These are phyloP conservation scores for Lichtheimia ramosa DNA, from an alignment of 371 early-diverging fungal species.

Conservation along the genomic window DNA sequence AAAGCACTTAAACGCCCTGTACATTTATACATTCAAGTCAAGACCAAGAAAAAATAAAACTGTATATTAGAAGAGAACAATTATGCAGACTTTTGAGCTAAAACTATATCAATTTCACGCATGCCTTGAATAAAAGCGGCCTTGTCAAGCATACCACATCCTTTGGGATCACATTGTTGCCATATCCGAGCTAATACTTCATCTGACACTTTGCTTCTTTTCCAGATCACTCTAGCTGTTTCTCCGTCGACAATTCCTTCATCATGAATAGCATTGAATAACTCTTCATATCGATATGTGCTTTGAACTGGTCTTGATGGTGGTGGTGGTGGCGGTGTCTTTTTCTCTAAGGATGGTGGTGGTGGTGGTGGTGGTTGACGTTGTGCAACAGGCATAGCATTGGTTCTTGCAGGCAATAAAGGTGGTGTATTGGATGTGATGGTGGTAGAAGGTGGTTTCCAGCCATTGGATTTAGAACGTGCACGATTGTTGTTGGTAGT, in stretches of 20 bases:
- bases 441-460: conserved; percentile 1
- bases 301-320: conserved; percentile 27
- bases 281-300: conserved; percentile 27
- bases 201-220: conserved; percentile 30
- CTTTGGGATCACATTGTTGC: conserved; percentile 42
- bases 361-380: conserved; percentile 38
- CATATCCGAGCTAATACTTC: conserved; percentile 39
- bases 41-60: conserved; percentile 29
- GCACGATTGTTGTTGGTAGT: background rate
- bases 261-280: conserved; percentile 41
- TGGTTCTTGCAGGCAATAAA: conserved; percentile 2
- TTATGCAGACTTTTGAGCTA: conserved; percentile 12
- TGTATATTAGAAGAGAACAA: background rate
- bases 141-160: conserved; percentile 41
- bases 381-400: background rate
- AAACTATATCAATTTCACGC: conserved; percentile 38
- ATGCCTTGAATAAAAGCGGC: conserved; percentile 45
- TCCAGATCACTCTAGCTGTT: conserved; percentile 34
- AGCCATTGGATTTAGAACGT: conserved; percentile 9
- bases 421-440: background rate
- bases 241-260: conserved; percentile 40
- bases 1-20: conserved; percentile 47
- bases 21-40: conserved; percentile 56
- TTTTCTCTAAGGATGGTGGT: conserved; percentile 20
- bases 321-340: conserved; percentile 38